A percentile compares a stretch with the other conserved stretches of the same genome.
phyloP scores from a whole-genome alignment of 2,329 filamentous ascomycete species.

The Fusarium falciforme region DNA sequence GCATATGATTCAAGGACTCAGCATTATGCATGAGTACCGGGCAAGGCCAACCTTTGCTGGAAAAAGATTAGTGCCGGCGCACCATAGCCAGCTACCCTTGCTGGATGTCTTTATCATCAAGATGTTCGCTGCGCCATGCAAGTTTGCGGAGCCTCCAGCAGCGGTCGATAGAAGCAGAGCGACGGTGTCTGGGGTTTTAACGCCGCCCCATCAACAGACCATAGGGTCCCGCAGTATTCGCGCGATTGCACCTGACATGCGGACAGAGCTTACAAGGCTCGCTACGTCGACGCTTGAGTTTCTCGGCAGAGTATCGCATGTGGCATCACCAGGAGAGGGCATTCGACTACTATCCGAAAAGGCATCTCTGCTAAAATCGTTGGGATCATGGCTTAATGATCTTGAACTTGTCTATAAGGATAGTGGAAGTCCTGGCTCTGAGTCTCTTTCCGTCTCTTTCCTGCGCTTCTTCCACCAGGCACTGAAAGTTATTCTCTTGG shows the following conservation, averaged over 20 bases:
- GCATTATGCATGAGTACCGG: slow-evolving; percentile 56
- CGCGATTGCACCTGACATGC: slow-evolving; percentile 51
- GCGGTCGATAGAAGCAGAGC: slow-evolving; percentile 21
- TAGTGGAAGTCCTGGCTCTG: slow-evolving; percentile 24
- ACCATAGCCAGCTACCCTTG: slow-evolving; percentile 49
- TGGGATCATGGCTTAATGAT: slow-evolving; percentile 49
- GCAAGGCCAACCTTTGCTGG: slow-evolving; percentile 49
- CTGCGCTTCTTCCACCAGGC: slow-evolving; percentile 50
- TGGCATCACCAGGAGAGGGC: slow-evolving; percentile 39
- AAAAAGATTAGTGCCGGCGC: slow-evolving; percentile 46
- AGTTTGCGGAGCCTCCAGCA: slow-evolving; percentile 49
- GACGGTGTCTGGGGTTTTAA: slow-evolving; percentile 29
- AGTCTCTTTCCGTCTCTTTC: slow-evolving; percentile 49
- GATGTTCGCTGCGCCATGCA: slow-evolving; percentile 55
- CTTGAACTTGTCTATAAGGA: slow-evolving; percentile 42
- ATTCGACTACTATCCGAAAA: slow-evolving; percentile 46
- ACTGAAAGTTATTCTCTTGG: slow-evolving; percentile 50
- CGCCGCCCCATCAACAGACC: slow-evolving; percentile 38
- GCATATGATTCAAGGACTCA: slow-evolving; percentile 56
- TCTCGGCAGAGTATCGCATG: slow-evolving; percentile 44
- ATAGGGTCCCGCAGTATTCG: slow-evolving; percentile 40
- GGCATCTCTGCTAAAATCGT: slow-evolving; percentile 43
- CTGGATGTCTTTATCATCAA: slow-evolving; percentile 58
- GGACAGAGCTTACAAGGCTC: slow-evolving; percentile 49
- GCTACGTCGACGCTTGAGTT: slow-evolving; percentile 48